phyloP scores from a whole-genome alignment of 305 asterid genomes.

The Stenogyne calaminthoides region DNA sequence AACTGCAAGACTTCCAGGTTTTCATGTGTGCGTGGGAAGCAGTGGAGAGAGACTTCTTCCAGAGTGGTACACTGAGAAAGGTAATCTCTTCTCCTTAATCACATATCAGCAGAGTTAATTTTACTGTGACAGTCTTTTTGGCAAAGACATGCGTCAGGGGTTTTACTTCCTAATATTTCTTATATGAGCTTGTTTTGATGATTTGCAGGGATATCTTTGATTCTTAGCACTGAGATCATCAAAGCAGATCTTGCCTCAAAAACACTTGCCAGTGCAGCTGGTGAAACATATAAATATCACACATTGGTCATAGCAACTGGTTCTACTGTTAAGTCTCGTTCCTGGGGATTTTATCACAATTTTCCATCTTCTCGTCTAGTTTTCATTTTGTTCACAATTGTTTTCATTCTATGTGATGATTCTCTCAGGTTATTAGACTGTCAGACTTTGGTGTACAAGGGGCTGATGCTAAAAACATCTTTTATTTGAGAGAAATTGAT shows the following conservation, averaged over 20 bases:
- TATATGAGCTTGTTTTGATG: conserved; percentile 28
- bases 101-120: background rate
- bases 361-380: background rate
- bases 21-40: conserved; percentile 95
- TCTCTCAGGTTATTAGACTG: conserved; percentile 66
- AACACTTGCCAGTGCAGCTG: conserved; percentile 72
- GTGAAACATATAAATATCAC: conserved; percentile 63
- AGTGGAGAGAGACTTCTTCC: conserved; percentile 95
- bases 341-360: background rate
- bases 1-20: conserved; percentile 94
- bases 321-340: conserved; percentile 61
- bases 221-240: conserved; percentile 79
- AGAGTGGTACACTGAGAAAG: conserved; percentile 92
- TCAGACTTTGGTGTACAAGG: conserved; percentile 87
- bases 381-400: conserved; percentile 12
- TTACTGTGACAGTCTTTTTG: background rate
- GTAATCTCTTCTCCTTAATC: conserved; percentile 35
- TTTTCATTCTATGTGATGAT: conserved; percentile 25
- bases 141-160: background rate
- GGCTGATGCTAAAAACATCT: conserved; percentile 85
- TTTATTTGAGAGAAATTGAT: conserved; percentile 83
- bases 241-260: conserved; percentile 84
- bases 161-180: conserved; percentile 10
- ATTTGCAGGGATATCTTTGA: conserved; percentile 74
- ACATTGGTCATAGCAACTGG: conserved; percentile 82